Base-by-base conservation (phyloP, 78 protist species). In the Ministeria vibrans region DNA sequence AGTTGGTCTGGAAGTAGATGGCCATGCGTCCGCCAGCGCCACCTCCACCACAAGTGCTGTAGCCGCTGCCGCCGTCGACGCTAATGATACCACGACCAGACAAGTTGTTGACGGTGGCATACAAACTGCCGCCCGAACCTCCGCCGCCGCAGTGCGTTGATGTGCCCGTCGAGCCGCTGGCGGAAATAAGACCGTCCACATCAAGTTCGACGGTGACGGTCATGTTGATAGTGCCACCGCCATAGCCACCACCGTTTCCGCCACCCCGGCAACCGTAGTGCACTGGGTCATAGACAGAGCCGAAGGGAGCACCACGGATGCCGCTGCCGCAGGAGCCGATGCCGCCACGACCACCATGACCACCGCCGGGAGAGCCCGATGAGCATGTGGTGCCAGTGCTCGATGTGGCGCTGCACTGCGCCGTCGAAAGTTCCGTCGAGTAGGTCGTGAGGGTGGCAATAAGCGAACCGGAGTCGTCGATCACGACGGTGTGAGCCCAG, bases 11-110 rank as follows among this genome's bases (percentile, higher is more conserved):
- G 49, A n/a, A 68, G 51, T 41, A 68, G 32, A 68, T 2, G 34
- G 74, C 74, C 2, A 68, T 11, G 49, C 74, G 74, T 9, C 74
- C 74, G 20, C 74, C 74, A 49, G 53, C 34, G 74, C 74, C 74
- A 15, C 66, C 66, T 4, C 66, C 66, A 22, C 66, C 66, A 30
- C 66, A 22, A 22, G 11, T 9, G 66, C 11, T 15, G 28, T 30
- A 22, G 66, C 34, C 25, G 7, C 6, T 22, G 66, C 66, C 66
- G 18, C 66, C 66, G 66, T 22, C 7, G 32, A 15, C 18, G 7
- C 6, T 6, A 22, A 59, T 15, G 7, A 25, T 6, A 59, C 66
- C 66, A 22, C 28, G 28, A 30, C 66, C 66, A 11, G 34, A 22
- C 32, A 59, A 4, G 25, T 59, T 22, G 66, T 59, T 5, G 32